Conservation (phyloP, 352 stramenopile genomes). For the Globisporangium solare region DNA sequence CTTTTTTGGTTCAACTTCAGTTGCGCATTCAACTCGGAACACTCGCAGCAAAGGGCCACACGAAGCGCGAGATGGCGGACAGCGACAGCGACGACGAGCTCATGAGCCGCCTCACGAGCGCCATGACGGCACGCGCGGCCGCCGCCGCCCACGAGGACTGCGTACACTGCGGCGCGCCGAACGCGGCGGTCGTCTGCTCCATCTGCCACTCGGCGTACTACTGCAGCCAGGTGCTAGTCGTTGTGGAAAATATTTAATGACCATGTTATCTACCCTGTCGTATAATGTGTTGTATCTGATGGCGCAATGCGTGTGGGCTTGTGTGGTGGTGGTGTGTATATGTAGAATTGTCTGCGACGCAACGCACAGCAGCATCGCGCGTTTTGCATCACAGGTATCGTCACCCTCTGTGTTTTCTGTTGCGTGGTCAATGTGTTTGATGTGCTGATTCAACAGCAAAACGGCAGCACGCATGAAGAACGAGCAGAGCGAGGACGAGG, state of each 20-base stretch:
- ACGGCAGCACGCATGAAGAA: constrained; percentile 52
- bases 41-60: too few relatives aligned
- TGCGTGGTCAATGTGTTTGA: too few relatives aligned
- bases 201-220: constrained; percentile 68
- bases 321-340: background rate
- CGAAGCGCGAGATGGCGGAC: constrained; percentile 41
- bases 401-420: too few relatives aligned
- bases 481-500: constrained; percentile 47
- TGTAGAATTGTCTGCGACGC: constrained; percentile 61
- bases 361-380: constrained; percentile 68
- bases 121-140: constrained; percentile 24
- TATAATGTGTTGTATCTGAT: background rate
- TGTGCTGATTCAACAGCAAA: background rate
- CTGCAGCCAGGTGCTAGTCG: constrained; percentile 51
- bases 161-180: constrained; percentile 59
- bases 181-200: constrained; percentile 52
- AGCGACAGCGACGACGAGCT: constrained; percentile 88
- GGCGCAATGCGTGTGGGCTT: background rate
- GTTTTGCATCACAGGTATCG: constrained; percentile 52
- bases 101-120: constrained; percentile 61
- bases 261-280: constrained; percentile 1
- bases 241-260: constrained; percentile 2
- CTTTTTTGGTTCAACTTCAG: too few relatives aligned
- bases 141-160: constrained; percentile 46
- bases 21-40: too few relatives aligned